These are phyloP conservation scores for Hanseniaspora uvarum DNA, from an alignment of 1,139 yeast species.

Conservation along the genomic window DNA sequence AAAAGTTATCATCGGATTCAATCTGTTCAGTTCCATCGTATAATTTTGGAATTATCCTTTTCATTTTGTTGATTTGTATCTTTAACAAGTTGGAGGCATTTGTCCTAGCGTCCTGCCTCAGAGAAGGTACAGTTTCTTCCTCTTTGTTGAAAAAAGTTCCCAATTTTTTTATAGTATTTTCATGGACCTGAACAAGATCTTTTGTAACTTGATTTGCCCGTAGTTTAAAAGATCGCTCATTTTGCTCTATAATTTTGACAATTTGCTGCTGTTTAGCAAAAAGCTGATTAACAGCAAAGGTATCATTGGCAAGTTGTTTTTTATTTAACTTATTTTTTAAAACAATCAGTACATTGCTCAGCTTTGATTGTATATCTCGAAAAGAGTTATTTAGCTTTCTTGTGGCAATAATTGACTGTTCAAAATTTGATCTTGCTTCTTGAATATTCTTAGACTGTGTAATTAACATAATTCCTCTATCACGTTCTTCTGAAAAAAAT, in stretches of 20 bases:
- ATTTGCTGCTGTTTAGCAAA: not conserved
- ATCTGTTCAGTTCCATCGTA: slow-evolving; percentile 5
- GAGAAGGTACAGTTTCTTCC: not conserved
- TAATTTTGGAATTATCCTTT: not conserved
- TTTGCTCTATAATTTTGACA: not conserved
- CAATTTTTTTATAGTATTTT: not conserved
- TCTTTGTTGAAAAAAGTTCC: not conserved
- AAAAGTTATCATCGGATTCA: not conserved
- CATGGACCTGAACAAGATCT: not conserved
- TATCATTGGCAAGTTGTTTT: not conserved
- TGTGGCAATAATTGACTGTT: not conserved
- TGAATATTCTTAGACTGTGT: not conserved
- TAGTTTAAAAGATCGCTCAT: not conserved
- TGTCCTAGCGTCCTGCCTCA: not conserved
- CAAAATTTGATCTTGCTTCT: not conserved
- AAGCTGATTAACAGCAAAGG: not conserved
- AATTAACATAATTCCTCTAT: not conserved
- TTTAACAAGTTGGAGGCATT: not conserved
- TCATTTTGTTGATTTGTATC: not conserved
- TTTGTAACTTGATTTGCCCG: not conserved
- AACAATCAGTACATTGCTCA: not conserved
- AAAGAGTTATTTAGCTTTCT: not conserved
- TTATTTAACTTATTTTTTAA: not conserved
- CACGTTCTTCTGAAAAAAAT: not conserved
- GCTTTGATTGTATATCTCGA: not conserved